Conservation (phyloP, 202 grass and related monocot genomes). For the Zoysia matrella region DNA sequence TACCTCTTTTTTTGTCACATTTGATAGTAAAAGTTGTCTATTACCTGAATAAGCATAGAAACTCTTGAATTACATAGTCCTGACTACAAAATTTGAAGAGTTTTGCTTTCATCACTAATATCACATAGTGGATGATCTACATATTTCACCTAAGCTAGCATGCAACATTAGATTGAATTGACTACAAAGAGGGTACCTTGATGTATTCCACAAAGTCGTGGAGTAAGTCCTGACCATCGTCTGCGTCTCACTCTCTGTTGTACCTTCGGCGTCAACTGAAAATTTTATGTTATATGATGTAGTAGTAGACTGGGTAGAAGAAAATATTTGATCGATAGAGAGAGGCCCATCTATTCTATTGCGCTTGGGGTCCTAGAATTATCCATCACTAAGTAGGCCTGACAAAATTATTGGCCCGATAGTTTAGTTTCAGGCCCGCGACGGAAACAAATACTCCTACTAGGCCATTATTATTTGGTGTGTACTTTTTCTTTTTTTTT, state of each 20-base stretch:
- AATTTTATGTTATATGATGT: conserved; percentile 15
- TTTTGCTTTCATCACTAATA: not conserved
- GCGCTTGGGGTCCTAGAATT: no score
- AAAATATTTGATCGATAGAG: no score
- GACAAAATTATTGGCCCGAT: no score
- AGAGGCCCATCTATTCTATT: no score
- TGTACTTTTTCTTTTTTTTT: no score
- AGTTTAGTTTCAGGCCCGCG: no score
- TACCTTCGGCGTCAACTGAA: conserved; percentile 97
- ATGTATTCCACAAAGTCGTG: conserved; percentile 97
- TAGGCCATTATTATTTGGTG: no score
- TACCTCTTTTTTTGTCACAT: not conserved
- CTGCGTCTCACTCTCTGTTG: conserved; percentile 88
- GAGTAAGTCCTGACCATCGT: conserved; percentile 74
- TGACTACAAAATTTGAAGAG: conserved; percentile 12
- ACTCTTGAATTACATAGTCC: conserved; percentile 1
- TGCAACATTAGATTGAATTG: not conserved
- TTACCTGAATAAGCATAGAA: not conserved
- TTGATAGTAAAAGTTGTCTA: not conserved
- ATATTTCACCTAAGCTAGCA: not conserved
- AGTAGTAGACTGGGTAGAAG: no score
- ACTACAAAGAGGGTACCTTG: conserved; percentile 55
- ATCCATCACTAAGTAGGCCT: no score
- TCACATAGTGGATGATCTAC: not conserved
- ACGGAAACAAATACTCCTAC: no score